Evolutionary conservation across 345 rosid species (phyloP).

Genomic region (Boechera stricta): DNA sequence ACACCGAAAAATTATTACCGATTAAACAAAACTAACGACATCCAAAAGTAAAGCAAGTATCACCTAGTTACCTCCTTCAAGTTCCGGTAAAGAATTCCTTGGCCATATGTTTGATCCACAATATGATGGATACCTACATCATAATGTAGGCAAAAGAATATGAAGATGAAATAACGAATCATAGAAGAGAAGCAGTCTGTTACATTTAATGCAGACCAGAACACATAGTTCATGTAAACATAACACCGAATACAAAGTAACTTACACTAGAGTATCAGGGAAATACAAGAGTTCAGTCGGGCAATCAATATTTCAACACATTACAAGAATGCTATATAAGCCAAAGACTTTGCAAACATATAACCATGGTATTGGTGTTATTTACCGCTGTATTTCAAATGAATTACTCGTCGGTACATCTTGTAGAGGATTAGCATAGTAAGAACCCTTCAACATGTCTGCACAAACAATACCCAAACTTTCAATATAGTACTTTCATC

Average conservation of each 20-base stretch:
- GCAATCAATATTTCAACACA: slow-evolving; percentile 24
- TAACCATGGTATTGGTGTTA: background rate
- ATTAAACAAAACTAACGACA: background rate
- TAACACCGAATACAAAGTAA: background rate
- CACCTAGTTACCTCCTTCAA: slow-evolving; percentile 70
- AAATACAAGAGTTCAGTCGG: background rate
- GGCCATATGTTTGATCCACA: slow-evolving; percentile 98
- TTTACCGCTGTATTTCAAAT: slow-evolving; percentile 60
- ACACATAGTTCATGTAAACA: background rate
- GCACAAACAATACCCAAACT: slow-evolving; percentile 35
- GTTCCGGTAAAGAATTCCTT: slow-evolving; percentile 66
- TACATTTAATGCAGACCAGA: background rate
- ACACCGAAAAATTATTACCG: background rate
- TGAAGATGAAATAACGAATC: background rate
- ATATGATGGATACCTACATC: slow-evolving; percentile 80
- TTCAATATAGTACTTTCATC: background rate
- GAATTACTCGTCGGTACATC: slow-evolving; percentile 76
- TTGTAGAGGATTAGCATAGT: slow-evolving; percentile 78
- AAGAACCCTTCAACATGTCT: slow-evolving; percentile 88
- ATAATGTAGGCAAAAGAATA: slow-evolving; percentile 23
- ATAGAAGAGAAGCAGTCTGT: slow-evolving; percentile 1
- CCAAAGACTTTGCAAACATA: slow-evolving; percentile 29
- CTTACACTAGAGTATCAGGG: background rate
- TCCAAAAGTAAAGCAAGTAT: slow-evolving; percentile 24
- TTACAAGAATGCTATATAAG: background rate